Conservation (phyloP, 345 rosid genomes). For the Anastatica hierochuntica region DNA sequence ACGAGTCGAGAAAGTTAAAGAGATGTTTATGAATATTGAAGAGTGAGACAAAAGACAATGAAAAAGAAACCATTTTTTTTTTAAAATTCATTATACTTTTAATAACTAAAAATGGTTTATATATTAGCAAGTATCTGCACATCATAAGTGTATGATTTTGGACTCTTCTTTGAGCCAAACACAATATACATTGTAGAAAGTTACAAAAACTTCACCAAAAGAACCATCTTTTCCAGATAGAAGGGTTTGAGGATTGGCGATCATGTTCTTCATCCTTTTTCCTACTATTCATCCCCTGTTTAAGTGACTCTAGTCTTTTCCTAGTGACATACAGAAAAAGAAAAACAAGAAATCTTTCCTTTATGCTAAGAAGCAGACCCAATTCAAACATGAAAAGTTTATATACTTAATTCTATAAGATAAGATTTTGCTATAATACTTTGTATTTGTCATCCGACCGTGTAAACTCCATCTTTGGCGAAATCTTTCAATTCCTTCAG, state of each 20-base stretch:
- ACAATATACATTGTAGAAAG: background rate
- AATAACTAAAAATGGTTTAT: too few relatives aligned
- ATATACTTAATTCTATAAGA: background rate
- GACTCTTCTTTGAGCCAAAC: too few relatives aligned
- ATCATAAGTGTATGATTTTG: too few relatives aligned
- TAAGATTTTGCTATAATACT: slow-evolving; percentile 32
- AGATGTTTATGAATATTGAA: too few relatives aligned
- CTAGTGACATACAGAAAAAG: slow-evolving; percentile 25
- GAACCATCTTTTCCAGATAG: slow-evolving; percentile 42
- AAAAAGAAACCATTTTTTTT: too few relatives aligned
- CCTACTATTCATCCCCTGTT: slow-evolving; percentile 57
- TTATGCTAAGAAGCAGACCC: too few relatives aligned
- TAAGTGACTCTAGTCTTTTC: slow-evolving; percentile 53
- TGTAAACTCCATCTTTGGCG: slow-evolving; percentile 95
- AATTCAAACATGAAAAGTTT: too few relatives aligned
- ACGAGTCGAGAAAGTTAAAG: too few relatives aligned
- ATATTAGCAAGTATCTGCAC: too few relatives aligned
- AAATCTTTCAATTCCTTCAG: slow-evolving; percentile 83
- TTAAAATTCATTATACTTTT: too few relatives aligned
- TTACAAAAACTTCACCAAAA: slow-evolving; percentile 40
- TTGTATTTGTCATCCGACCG: slow-evolving; percentile 75
- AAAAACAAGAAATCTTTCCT: too few relatives aligned
- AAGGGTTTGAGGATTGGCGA: slow-evolving; percentile 20
- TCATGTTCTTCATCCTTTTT: slow-evolving; percentile 36
- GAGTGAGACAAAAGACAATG: too few relatives aligned